Conservation (phyloP, 176 grass and related monocot genomes). For the Elymus sibiricus region DNA sequence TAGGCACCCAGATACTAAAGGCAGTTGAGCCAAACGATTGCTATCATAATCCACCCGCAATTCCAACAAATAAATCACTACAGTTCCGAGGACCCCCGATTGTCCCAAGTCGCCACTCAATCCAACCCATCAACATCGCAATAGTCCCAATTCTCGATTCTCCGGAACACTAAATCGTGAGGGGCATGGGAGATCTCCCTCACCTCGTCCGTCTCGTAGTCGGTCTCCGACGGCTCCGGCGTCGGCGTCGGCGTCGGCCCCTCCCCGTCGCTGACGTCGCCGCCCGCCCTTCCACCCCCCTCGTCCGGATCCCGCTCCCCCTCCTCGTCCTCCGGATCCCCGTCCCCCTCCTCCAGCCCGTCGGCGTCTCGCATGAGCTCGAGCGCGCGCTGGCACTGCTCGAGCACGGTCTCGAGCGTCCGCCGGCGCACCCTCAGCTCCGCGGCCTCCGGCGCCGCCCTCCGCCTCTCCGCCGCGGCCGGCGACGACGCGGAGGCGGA, state of each 20-base stretch:
- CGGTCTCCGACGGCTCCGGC: slow-evolving; percentile 29
- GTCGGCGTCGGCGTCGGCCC: slow-evolving; percentile 12
- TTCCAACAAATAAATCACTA: neutral
- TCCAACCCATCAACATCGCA: neutral
- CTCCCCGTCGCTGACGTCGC: slow-evolving; percentile 12
- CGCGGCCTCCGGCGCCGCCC: slow-evolving; percentile 5
- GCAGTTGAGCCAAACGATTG: neutral
- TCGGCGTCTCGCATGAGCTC: slow-evolving; percentile 52
- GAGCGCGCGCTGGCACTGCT: slow-evolving; percentile 73
- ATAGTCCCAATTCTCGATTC: neutral
- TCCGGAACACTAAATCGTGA: neutral
- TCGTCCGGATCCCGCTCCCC: neutral
- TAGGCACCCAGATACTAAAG: neutral
- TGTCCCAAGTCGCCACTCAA: neutral
- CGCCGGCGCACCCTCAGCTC: slow-evolving; percentile 51
- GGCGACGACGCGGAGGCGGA: neutral
- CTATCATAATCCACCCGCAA: neutral
- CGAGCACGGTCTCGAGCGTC: slow-evolving; percentile 72
- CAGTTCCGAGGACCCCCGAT: neutral
- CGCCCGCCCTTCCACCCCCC: neutral
- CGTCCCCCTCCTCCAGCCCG: slow-evolving; percentile 37
- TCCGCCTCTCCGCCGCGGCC: neutral
- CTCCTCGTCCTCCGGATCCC: slow-evolving; percentile 23
- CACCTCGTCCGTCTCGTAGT: slow-evolving; percentile 79
- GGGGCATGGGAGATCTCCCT: slow-evolving; percentile 18